A percentile compares a stretch with the other conserved stretches of the same genome.
These are phyloP conservation scores for Silene conica DNA, from an alignment of 148 eudicot species.

Conservation along the genomic window DNA sequence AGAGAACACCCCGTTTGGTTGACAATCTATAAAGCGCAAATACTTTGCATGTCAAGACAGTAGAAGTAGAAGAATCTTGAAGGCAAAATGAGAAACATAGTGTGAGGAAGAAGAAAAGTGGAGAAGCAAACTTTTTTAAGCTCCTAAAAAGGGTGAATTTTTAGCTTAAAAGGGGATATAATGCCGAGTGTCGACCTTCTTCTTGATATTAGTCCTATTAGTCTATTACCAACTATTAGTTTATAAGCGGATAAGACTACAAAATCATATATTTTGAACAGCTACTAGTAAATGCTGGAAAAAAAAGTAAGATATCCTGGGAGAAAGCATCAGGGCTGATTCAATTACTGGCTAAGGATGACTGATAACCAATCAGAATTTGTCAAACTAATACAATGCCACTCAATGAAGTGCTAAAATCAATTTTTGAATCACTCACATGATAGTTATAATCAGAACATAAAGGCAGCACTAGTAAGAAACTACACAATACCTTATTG, in stretches of 20 bases:
- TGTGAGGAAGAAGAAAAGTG: neutral
- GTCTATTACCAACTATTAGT: neutral
- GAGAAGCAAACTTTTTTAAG: neutral
- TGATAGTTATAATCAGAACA: neutral
- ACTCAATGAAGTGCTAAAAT: neutral
- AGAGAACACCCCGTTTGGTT: neutral
- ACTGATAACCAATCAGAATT: neutral
- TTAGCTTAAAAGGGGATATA: no score
- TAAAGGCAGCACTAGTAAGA: neutral
- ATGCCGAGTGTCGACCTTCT: no score
- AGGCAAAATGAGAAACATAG: neutral
- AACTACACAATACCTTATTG: conserved; percentile 62
- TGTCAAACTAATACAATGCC: neutral
- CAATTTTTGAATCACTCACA: neutral
- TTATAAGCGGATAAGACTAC: neutral
- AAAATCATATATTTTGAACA: neutral
- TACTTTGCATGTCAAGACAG: neutral
- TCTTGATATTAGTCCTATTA: no score
- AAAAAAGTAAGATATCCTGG: no score
- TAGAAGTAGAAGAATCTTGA: neutral
- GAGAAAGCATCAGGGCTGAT: neutral
- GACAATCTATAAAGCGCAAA: no score
- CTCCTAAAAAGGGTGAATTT: neutral
- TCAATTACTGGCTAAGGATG: neutral
- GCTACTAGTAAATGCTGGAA: neutral